Conservation (phyloP, 2,329 filamentous ascomycete genomes). For the Tolypocladium tropicale region DNA sequence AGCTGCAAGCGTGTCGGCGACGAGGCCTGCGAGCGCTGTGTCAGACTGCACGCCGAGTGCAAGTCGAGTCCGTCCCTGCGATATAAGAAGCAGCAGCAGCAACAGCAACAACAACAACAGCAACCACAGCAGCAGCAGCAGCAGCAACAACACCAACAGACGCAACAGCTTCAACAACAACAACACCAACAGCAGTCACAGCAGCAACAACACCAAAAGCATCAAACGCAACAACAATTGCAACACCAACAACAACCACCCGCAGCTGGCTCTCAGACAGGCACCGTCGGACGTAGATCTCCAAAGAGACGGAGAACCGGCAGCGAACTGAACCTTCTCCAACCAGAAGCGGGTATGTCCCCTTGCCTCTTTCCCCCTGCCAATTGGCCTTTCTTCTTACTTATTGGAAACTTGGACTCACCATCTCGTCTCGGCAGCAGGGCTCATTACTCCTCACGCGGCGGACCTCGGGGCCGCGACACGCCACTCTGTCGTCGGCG, state of each 20-base stretch:
- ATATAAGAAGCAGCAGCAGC: conserved; percentile 24
- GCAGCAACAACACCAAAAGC: conserved; percentile 4
- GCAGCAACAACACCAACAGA: conserved; percentile 5
- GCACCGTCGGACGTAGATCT: conserved; percentile 16
- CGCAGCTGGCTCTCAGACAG: conserved; percentile 5
- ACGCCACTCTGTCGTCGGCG: conserved; percentile 16
- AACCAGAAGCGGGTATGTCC: conserved; percentile 25
- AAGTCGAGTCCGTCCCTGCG: conserved; percentile 32
- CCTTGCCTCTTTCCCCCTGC: too few species aligned
- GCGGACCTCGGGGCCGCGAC: conserved; percentile 12
- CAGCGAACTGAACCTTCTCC: conserved; percentile 20
- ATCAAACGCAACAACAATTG: conserved; percentile 7
- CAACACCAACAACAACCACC: conserved; percentile 1
- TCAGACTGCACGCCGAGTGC: conserved; percentile 30
- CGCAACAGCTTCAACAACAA: conserved; percentile 6
- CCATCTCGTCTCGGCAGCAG: conserved; percentile 15
- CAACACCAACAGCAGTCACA: conserved; percentile 8
- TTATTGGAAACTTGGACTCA: conserved; percentile 3
- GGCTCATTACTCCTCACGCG: conserved; percentile 16
- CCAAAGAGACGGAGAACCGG: conserved; percentile 27
- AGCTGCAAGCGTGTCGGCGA: conserved; percentile 31
- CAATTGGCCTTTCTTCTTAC: conserved; percentile 3
- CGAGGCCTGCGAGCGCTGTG: conserved; percentile 31
- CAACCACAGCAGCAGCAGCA: conserved; percentile 9
- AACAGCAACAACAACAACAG: conserved; percentile 10